Conservation (phyloP, 208 protist species). For the Blastocrithidia nonstop region DNA sequence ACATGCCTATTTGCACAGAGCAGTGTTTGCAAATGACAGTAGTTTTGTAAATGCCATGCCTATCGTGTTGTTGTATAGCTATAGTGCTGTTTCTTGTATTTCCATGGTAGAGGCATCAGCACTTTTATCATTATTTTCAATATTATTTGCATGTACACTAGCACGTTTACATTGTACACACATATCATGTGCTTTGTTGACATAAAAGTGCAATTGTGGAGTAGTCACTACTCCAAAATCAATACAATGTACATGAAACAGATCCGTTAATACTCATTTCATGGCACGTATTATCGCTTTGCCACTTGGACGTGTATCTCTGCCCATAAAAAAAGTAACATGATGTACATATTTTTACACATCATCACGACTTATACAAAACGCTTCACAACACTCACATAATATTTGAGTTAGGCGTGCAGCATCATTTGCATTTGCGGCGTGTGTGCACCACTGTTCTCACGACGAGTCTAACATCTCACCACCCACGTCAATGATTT, state of each 20-base stretch:
- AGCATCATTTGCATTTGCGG: slow-evolving; percentile 33
- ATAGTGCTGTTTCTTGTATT: too few species aligned
- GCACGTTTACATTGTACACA: too few species aligned
- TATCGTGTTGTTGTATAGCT: too few species aligned
- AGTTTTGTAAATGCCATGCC: too few species aligned
- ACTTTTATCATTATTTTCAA: too few species aligned
- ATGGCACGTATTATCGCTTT: slow-evolving; percentile 18
- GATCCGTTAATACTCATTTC: slow-evolving; percentile 5
- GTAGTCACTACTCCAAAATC: slow-evolving; percentile 30
- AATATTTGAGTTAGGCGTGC: slow-evolving; percentile 26
- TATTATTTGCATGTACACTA: too few species aligned
- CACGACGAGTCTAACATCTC: slow-evolving; percentile 53
- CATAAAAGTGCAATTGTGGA: slow-evolving; percentile 68
- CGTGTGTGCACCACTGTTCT: slow-evolving; percentile 42
- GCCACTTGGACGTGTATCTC: slow-evolving; percentile 42
- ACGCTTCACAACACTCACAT: slow-evolving; percentile 10
- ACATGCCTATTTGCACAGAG: too few species aligned
- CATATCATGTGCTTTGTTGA: too few species aligned
- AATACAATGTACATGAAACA: slow-evolving; percentile 7
- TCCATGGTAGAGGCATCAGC: too few species aligned
- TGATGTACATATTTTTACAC: slow-evolving; percentile 1
- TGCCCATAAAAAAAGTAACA: slow-evolving; percentile 17
- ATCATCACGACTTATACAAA: background rate
- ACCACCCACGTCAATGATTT: slow-evolving; percentile 71
- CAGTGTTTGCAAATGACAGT: too few species aligned